A percentile compares a stretch with the other conserved stretches of the same genome.
phyloP scores from a whole-genome alignment of 139 green algal species.

The Nannochloris sp. region DNA sequence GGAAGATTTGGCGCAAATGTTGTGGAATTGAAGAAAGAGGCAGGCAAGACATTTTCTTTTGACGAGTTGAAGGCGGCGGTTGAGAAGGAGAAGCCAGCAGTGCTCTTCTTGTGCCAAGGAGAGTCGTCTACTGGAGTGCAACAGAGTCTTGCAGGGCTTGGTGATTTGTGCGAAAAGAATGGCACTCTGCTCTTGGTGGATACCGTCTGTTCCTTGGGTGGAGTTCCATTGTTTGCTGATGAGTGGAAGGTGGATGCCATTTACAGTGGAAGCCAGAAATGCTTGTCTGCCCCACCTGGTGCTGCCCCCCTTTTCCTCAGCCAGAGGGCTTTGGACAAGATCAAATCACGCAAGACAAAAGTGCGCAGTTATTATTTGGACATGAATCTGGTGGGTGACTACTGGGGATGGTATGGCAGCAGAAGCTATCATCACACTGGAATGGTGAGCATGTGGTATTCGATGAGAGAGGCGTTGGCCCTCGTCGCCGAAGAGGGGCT shows the following conservation, averaged over 20 bases:
- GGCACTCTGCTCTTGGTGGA: conserved; percentile 86
- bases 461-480: conserved; percentile 76
- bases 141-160: conserved; percentile 65
- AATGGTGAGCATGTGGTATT: conserved; percentile 70
- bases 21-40: conserved; percentile 52
- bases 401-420: conserved; percentile 53
- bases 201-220: conserved; percentile 79
- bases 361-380: conserved; percentile 69
- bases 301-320: conserved; percentile 64
- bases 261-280: conserved; percentile 85
- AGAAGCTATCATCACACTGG: conserved; percentile 77
- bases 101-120: conserved; percentile 81
- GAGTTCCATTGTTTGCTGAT: conserved; percentile 62
- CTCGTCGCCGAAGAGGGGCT: conserved; percentile 67
- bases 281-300: conserved; percentile 66
- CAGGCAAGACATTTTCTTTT: conserved; percentile 60
- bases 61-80: conserved; percentile 51
- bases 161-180: conserved; percentile 65
- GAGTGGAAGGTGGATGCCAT: conserved; percentile 65
- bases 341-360: conserved; percentile 66
- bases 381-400: conserved; percentile 69
- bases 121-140: conserved; percentile 79
- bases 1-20: conserved; percentile 72
- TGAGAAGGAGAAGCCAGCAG: conserved; percentile 63
- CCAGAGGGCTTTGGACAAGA: conserved; percentile 63